Base-by-base conservation (phyloP, 805 yeast genomes). In the Hagleromyces aurorensis region DNA sequence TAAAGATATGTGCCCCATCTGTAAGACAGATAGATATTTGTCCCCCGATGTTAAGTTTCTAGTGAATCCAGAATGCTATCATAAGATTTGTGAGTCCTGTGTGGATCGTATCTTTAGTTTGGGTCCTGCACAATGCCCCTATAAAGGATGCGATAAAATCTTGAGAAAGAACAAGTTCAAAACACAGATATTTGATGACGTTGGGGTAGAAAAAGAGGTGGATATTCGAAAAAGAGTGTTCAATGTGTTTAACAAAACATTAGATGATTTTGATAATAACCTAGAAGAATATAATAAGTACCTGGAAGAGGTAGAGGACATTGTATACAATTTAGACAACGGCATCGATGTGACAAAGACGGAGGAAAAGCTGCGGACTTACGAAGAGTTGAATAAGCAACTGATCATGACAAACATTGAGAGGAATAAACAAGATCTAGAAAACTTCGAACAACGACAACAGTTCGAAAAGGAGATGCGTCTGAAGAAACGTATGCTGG, bases 111-210 rank as follows among this genome's bases (percentile, higher is more conserved):
- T 91, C 31, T 91, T 83, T 52, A 75, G 94, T 5, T 62, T 81
- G 29, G 99, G 99, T 3, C 98, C 98, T 0, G 91, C 96, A 0
- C 91, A 87, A 13, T 91, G 99, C 54, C 98, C 98, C 1, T 89
- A 87, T 54, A 81, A 86, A 4, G 76, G 78, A 30, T 91, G 99
- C 63, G 86, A 78, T 34, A 84, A 80, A 63, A 83, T 78, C 7
- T 63, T 91, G 38, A 66, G 98, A 43, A 83, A 82, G 66, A 84
- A 84, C 58, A 75, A 75, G 60, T 91, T 91, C 65, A 93, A 91
- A 62, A 70, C 83, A 21, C 98, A 91, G 60, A 70, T 86, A 3
- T 91, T 91, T 52, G 96, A 89, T 43, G 96, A 91, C 57, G 71
- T 91, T 21, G 65, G 57, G 6, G 94, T 91, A 3, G 99, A 91